Evolutionary conservation across 345 rosid genomes (phyloP).

Genomic region (Streptanthus diversifolius): DNA sequence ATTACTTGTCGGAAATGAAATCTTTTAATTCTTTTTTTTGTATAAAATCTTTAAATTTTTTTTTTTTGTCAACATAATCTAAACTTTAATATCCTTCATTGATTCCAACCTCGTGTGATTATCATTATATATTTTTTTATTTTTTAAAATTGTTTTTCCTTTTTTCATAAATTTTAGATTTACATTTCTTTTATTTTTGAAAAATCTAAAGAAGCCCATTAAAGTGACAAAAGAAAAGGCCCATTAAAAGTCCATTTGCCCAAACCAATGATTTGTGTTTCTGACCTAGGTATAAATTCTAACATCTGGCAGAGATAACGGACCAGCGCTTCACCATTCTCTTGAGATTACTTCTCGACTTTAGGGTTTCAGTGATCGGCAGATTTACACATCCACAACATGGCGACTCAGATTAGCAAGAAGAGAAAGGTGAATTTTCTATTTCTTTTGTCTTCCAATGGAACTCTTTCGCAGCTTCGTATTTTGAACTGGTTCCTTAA

Average conservation of each 20-base stretch:
- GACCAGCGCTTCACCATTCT: neutral
- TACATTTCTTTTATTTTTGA: too few relatives aligned
- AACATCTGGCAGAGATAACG: neutral
- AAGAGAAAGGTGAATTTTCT: constrained; percentile 52
- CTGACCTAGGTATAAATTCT: neutral
- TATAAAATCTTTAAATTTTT: too few relatives aligned
- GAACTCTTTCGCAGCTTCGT: neutral
- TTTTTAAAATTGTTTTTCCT: too few relatives aligned
- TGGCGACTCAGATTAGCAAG: constrained; percentile 77
- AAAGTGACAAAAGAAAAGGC: neutral
- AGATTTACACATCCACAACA: neutral
- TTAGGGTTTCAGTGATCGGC: neutral
- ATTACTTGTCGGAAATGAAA: neutral
- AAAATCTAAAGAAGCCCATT: neutral
- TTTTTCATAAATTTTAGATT: too few relatives aligned
- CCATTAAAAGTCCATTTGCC: neutral
- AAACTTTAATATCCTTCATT: too few relatives aligned
- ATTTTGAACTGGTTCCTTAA: neutral
- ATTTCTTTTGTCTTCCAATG: neutral
- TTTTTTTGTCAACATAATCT: too few relatives aligned
- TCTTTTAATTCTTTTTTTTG: neutral
- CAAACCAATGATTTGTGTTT: neutral
- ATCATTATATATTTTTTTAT: too few relatives aligned
- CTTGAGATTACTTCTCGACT: neutral
- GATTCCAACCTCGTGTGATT: too few relatives aligned